Percentiles rank a stretch among this genome's conserved stretches.
Evolutionary conservation across 352 stramenopile species (phyloP).

Genomic region (Pythium insidiosum): DNA sequence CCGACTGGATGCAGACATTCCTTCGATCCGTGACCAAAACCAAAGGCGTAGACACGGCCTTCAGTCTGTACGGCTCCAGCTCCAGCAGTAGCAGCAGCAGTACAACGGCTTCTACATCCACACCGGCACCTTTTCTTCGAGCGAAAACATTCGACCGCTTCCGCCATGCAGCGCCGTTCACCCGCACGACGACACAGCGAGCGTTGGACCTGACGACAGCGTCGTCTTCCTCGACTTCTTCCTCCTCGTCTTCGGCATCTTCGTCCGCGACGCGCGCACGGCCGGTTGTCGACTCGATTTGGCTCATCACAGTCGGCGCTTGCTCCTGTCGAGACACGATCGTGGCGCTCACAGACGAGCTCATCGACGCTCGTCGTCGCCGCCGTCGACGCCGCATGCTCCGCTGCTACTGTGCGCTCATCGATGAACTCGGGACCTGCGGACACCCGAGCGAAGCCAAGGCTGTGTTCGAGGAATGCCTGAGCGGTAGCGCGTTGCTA

Average conservation of each 20-base stretch:
- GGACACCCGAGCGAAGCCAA: constrained; percentile 33
- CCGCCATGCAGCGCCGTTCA: constrained; percentile 17
- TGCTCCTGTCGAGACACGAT: constrained; percentile 21
- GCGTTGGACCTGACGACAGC: constrained; percentile 9
- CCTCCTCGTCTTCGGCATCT: constrained; percentile 3
- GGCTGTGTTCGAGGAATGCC: constrained; percentile 37
- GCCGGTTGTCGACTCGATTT: constrained; percentile 20
- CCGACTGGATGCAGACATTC: constrained; percentile 22
- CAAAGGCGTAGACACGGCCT: background rate
- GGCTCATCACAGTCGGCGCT: constrained; percentile 24
- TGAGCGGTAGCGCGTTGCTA: constrained; percentile 18
- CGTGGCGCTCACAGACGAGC: constrained; percentile 11
- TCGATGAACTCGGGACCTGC: constrained; percentile 24
- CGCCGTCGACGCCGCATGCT: no score
- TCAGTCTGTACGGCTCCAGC: background rate
- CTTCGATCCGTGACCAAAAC: constrained; percentile 11
- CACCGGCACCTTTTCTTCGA: constrained; percentile 21
- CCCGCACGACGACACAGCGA: constrained; percentile 37
- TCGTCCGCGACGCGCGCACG: constrained; percentile 2
- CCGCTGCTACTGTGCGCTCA: constrained; percentile 27
- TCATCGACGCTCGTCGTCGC: no score
- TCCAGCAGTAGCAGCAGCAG: constrained; percentile 8
- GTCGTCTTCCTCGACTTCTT: background rate
- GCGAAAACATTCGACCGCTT: constrained; percentile 32
- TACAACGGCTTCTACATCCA: background rate